Evolutionary conservation across 2,329 filamentous ascomycete species (phyloP).

Genomic region (Colletotrichum zoysiae): DNA sequence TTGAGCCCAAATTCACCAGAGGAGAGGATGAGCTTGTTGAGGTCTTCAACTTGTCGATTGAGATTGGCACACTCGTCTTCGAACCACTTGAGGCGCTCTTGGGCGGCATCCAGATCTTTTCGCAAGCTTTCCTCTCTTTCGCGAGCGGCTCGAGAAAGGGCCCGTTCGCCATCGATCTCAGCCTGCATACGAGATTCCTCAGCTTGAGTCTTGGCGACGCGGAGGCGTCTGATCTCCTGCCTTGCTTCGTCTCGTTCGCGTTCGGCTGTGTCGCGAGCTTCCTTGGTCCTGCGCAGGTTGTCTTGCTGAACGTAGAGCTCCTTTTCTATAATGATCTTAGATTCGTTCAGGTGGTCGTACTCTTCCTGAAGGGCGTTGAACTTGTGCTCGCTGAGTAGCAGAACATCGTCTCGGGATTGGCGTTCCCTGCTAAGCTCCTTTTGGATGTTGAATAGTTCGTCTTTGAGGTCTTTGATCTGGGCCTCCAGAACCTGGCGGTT

Average conservation of each 20-base stretch:
- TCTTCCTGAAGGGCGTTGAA: constrained; percentile 85
- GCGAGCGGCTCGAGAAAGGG: constrained; percentile 80
- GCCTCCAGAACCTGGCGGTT: constrained; percentile 86
- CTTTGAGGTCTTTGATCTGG: constrained; percentile 89
- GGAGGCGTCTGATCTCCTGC: constrained; percentile 83
- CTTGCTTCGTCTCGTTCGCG: constrained; percentile 91
- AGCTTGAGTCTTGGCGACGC: constrained; percentile 84
- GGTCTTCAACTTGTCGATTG: constrained; percentile 82
- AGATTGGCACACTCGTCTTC: constrained; percentile 84
- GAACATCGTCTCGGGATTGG: constrained; percentile 93
- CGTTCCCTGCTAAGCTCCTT: constrained; percentile 90
- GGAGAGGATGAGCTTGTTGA: constrained; percentile 88
- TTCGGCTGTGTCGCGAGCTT: constrained; percentile 83
- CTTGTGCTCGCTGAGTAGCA: constrained; percentile 91
- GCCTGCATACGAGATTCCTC: constrained; percentile 89
- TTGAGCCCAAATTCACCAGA: constrained; percentile 90
- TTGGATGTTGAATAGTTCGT: constrained; percentile 85
- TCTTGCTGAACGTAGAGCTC: constrained; percentile 97
- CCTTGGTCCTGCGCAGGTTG: constrained; percentile 85
- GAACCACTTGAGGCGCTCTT: constrained; percentile 80
- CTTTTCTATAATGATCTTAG: constrained; percentile 97
- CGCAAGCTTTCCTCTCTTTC: constrained; percentile 84
- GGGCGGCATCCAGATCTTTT: constrained; percentile 84
- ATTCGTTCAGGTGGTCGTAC: constrained; percentile 87
- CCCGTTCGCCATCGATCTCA: constrained; percentile 83